Evolutionary conservation across 441 rosid species (phyloP), one percentile per base, ranked within the genome.

Genomic region (Aquilaria agallochum): DNA sequence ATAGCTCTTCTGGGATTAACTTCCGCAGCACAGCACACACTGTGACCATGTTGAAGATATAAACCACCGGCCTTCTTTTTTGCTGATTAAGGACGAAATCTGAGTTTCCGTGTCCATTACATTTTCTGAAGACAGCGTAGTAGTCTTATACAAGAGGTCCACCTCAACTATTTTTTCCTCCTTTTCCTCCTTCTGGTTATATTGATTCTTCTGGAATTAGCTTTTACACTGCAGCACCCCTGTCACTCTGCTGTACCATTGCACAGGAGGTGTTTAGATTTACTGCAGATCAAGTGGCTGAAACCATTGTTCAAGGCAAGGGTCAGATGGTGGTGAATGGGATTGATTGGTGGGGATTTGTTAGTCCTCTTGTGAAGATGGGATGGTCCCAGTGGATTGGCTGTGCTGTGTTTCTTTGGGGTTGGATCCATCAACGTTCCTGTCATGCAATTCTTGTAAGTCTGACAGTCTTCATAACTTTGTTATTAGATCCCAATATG

Each of bases 401-500:
- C 64, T 84, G 75, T 8, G 74, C 67, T 52, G 55, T 89, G 55
- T 84, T 87, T 65, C 12, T 74, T 2, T 84, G 86, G 88, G 96
- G 94, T 32, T 88, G 84, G 89, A 49, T 86, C 57, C 92, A 82
- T 75, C 98, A 88, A 49, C 75, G 50, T 2, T 73, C 66, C 5
- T 86, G 90, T 61, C 94, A 89, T 62, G 63, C 70, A 42, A 83
- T 88, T 67, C 84, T 86, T 57, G 95, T 89, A 79, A 34, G 83
- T 72, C 55, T 14, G 10, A 31, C 45, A 32, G 11, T 48, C 40
- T 48, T 56, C 14, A 31, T 12, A 31, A 49, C 3, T 31, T 44
- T 58, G 51, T 8, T 34, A 34, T 3, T 34, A 6, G 4, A 34
- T 34, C 5, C 40, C 2, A 34, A 34, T 20, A 20, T 20, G 6